Base-by-base conservation (phyloP, 805 yeast genomes). In the Lachancea sp. region DNA sequence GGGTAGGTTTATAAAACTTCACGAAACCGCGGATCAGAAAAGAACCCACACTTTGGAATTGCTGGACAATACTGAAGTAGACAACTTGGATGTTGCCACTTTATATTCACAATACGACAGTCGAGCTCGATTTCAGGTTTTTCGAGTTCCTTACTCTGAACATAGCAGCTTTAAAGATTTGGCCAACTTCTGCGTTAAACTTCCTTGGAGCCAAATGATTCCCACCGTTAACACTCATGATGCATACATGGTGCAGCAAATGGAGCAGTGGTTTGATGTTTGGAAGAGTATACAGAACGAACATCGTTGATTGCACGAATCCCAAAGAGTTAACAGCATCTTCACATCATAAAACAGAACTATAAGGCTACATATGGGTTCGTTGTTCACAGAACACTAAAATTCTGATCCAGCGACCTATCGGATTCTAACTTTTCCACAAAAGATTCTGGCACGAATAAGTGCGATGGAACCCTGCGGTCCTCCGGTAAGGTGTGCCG, bases 161-260 rank as follows among this genome's bases (percentile, higher is more conserved):
- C 99, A 93, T 66, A 87, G 96, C 10, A 86, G 95, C 46, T 91
- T 81, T 56, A 68, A 84, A 32, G 99, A 93, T 56, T 69, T 93
- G 32, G 72, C 82, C 11, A 72, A 74, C 44, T 86, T 91, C 58
- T 75, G 82, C 18, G 66, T 74, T 2, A 64, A 73, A 18, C 53
- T 87, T 34, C 62, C 73, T 7, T 74, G 78, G 51, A 64, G 65
- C 0, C 56, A 70, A 34, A 74, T 87, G 12, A 78, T 89, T 8
- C 93, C 97, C 0, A 93, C 99, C 0, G 99, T 91, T 3, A 78
- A 77, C 45, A 59, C 60, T 35, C 44, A 50, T 15, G 58, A 59
- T 22, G 38, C 45, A 25, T 39, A 45, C 31, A 50, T 55, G 22
- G 46, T 60, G 12, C 46, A 46, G 13, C 65, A 64, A 26, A 59